Percentiles rank a stretch among this genome's conserved stretches.
Conservation (phyloP, 129 eudicot genomes). For the Calendula officinalis region DNA sequence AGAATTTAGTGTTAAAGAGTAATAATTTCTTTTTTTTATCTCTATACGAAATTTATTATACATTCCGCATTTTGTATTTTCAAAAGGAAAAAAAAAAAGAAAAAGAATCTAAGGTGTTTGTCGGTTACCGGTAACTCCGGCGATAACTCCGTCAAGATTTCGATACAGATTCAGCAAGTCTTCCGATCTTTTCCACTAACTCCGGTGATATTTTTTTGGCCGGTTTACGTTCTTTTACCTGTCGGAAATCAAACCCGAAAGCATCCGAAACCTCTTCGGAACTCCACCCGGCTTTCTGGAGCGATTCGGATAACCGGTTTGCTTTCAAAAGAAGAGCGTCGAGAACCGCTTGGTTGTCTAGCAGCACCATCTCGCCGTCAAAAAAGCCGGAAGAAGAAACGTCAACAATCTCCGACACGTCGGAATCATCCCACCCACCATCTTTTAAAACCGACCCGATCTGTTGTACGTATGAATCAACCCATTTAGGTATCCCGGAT, state of each 20-base stretch:
- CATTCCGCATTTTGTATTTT: slow-evolving; percentile 24
- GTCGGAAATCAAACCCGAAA: slow-evolving; percentile 73
- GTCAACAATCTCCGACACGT: slow-evolving; percentile 66
- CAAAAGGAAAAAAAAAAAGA: slow-evolving; percentile 15
- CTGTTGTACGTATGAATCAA: slow-evolving; percentile 48
- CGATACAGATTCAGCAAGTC: slow-evolving; percentile 65
- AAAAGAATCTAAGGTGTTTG: slow-evolving; percentile 43
- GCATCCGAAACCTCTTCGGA: slow-evolving; percentile 93
- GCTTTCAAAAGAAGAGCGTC: slow-evolving; percentile 89
- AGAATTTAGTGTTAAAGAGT: slow-evolving; percentile 4
- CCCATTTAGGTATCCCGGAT: slow-evolving; percentile 74
- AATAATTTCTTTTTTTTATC: slow-evolving; percentile 11
- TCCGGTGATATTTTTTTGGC: slow-evolving; percentile 75
- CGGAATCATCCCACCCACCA: slow-evolving; percentile 83
- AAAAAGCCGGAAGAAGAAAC: slow-evolving; percentile 77
- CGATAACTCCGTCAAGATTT: slow-evolving; percentile 32
- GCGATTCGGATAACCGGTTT: slow-evolving; percentile 72
- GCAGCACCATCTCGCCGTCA: slow-evolving; percentile 70
- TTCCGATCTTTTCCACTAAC: slow-evolving; percentile 64
- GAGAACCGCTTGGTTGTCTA: slow-evolving; percentile 72
- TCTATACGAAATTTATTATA: slow-evolving; percentile 33
- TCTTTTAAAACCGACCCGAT: slow-evolving; percentile 72
- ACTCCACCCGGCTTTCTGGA: slow-evolving; percentile 95
- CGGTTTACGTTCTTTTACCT: slow-evolving; percentile 53
- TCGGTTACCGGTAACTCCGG: slow-evolving; percentile 36